Evolutionary conservation across 2,329 filamentous ascomycete genomes (phyloP).

Genomic region (Xylaria sp.): DNA sequence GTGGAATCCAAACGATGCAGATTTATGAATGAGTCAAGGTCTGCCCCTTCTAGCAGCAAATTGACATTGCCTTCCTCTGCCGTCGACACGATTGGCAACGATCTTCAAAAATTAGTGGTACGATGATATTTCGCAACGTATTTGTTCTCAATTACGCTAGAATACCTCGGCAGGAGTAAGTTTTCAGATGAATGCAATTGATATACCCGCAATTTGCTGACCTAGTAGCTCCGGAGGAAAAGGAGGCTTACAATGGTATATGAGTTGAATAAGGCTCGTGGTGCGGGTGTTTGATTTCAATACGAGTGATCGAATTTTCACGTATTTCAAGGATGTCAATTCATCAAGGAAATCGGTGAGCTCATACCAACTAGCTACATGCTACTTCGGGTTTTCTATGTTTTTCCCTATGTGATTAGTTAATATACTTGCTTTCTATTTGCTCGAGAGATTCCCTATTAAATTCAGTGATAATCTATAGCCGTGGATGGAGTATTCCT

Average conservation of each 20-base stretch:
- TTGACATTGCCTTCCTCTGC: background rate
- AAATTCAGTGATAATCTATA: too few species aligned
- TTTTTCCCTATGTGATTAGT: too few species aligned
- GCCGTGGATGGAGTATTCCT: too few species aligned
- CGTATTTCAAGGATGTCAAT: too few species aligned
- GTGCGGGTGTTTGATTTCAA: too few species aligned
- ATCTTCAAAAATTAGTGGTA: background rate
- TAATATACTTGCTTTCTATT: too few species aligned
- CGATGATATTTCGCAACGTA: background rate
- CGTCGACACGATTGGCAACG: background rate
- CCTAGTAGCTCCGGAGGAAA: background rate
- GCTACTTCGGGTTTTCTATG: too few species aligned
- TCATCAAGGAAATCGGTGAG: too few species aligned
- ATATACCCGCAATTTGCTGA: background rate
- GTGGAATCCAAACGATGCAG: background rate
- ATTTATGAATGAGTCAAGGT: background rate
- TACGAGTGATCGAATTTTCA: too few species aligned
- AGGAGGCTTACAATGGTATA: background rate
- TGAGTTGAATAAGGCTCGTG: background rate
- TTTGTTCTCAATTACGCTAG: background rate
- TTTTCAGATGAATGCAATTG: background rate
- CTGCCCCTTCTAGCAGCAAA: background rate
- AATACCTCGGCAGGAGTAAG: background rate
- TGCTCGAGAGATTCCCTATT: too few species aligned
- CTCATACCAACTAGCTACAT: too few species aligned